Conservation (phyloP, 331 rosid species). For the Malus hybrid region DNA sequence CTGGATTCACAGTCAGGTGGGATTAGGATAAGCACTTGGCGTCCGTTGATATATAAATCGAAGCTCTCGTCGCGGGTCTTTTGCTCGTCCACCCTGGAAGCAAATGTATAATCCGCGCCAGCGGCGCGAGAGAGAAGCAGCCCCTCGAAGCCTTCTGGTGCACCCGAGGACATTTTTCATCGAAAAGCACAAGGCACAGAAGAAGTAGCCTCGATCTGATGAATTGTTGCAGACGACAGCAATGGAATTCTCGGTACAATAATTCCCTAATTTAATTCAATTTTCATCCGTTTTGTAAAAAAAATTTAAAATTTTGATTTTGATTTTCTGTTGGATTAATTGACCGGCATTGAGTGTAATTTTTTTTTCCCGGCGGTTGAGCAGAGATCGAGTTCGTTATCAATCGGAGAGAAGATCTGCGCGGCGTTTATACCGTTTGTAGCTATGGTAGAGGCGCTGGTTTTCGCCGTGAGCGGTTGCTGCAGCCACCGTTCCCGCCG, state of each 20-base stretch:
- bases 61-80: background rate
- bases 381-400: constrained; percentile 40
- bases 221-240: background rate
- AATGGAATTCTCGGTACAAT: constrained; percentile 26
- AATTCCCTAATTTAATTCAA: background rate
- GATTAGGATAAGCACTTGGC: background rate
- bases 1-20: background rate
- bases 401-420: constrained; percentile 39
- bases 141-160: background rate
- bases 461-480: constrained; percentile 38
- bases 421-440: constrained; percentile 42
- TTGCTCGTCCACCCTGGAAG: background rate
- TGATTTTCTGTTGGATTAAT: background rate
- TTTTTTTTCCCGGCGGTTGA: background rate
- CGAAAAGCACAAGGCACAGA: background rate
- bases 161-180: background rate
- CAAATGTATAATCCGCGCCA: background rate
- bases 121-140: background rate
- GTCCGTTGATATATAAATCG: background rate
- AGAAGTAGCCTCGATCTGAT: background rate
- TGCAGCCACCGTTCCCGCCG: constrained; percentile 15
- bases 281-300: background rate
- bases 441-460: constrained; percentile 33
- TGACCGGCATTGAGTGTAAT: background rate
- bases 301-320: background rate